These are phyloP conservation scores for Selaginella moellendorffii DNA, from an alignment of 75 land plant genomes.

Conservation along the genomic window DNA sequence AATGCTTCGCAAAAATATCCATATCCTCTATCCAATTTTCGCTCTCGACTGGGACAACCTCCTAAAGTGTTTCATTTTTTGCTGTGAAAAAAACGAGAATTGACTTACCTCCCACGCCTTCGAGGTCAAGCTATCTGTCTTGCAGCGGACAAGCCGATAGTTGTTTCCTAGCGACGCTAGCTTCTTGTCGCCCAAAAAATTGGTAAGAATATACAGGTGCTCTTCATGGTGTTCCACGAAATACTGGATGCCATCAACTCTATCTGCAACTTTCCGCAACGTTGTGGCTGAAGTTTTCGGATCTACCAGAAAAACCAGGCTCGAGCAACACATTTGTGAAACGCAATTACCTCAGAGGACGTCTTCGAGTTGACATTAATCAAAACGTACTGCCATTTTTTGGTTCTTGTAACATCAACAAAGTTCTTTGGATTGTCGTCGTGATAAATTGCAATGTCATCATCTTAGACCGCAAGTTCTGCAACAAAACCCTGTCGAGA, in stretches of 20 bases:
- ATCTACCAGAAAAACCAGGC: constrained; percentile 54
- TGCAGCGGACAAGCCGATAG: constrained; percentile 54
- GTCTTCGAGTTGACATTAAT: constrained; percentile 86
- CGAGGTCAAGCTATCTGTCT: constrained; percentile 27
- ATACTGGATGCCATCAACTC: constrained; percentile 59
- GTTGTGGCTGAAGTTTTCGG: constrained; percentile 29
- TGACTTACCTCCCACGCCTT: constrained; percentile 64
- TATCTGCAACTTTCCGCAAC: constrained; percentile 36
- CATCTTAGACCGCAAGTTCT: constrained; percentile 26
- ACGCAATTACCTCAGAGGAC: constrained; percentile 73
- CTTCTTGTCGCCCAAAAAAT: constrained; percentile 29
- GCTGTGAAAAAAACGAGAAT: background rate
- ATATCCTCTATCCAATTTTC: constrained; percentile 52
- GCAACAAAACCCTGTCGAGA: constrained; percentile 48
- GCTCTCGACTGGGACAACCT: constrained; percentile 36
- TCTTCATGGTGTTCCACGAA: constrained; percentile 91
- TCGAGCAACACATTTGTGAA: background rate
- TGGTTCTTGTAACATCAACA: constrained; percentile 88
- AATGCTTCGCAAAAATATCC: constrained; percentile 75
- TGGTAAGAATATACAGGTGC: constrained; percentile 75
- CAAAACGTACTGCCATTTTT: constrained; percentile 74
- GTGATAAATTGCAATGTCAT: constrained; percentile 38
- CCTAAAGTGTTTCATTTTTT: constrained; percentile 23
- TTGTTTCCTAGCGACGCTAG: constrained; percentile 12
- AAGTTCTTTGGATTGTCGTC: constrained; percentile 57